Evolutionary conservation across 495 filamentous ascomycete genomes (phyloP).

Genomic region (Neurospora pannonica): DNA sequence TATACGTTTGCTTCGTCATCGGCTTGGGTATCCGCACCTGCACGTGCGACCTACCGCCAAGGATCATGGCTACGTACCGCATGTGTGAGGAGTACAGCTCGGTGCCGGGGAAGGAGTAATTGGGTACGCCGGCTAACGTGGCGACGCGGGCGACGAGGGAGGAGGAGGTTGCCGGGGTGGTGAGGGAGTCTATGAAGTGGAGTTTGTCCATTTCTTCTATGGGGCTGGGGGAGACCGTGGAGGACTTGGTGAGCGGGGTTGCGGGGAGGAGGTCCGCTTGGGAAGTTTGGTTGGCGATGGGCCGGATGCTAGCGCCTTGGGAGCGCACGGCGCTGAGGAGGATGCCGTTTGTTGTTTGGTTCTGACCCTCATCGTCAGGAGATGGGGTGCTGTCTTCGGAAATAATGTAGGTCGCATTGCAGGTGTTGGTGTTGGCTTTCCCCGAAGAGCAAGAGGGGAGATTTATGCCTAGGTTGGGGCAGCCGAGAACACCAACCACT

Average conservation of each 20-base stretch:
- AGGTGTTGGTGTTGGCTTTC: background rate
- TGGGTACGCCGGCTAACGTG: conserved; percentile 14
- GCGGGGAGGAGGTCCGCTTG: background rate
- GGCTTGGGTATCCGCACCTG: conserved; percentile 17
- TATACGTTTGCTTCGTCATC: conserved; percentile 16
- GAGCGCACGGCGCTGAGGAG: conserved; percentile 40
- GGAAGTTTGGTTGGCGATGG: background rate
- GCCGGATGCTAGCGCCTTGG: conserved; percentile 29
- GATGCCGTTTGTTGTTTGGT: background rate
- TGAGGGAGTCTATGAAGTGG: conserved; percentile 38
- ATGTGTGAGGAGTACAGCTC: conserved; percentile 50
- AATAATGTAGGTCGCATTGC: background rate
- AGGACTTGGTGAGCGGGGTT: background rate
- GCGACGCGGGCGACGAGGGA: conserved; percentile 37
- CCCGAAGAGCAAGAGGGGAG: background rate
- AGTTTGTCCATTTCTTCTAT: conserved; percentile 14
- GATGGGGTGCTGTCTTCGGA: background rate
- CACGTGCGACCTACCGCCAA: conserved; percentile 27
- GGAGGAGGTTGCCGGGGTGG: conserved; percentile 32
- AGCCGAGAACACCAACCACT: conserved; percentile 46
- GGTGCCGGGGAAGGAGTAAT: conserved; percentile 36
- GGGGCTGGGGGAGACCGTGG: background rate
- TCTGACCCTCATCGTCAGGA: background rate
- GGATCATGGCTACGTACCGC: conserved; percentile 47
- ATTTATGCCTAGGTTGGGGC: conserved; percentile 38